Conservation (phyloP, 768 basidiomycete species). For the Omphalotus guepiniiformis region DNA sequence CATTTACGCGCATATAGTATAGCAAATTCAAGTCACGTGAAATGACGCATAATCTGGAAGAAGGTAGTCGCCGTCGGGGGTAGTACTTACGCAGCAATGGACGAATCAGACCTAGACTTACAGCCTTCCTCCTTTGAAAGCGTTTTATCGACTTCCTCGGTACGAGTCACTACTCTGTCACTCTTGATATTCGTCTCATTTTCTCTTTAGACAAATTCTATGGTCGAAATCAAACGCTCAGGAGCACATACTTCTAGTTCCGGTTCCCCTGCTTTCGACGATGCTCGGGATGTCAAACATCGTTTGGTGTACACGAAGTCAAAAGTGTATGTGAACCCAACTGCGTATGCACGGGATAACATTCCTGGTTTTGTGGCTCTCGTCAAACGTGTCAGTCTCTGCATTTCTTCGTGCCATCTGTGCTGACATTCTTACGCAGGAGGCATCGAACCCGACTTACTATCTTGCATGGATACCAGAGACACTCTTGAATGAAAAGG, state of each 20-base stretch:
- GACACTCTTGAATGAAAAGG: slow-evolving; percentile 74
- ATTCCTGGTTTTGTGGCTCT: slow-evolving; percentile 91
- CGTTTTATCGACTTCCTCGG: slow-evolving; percentile 44
- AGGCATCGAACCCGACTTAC: slow-evolving; percentile 70
- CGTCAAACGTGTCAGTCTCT: slow-evolving; percentile 72
- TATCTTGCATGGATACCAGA: slow-evolving; percentile 95
- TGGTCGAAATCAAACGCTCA: slow-evolving; percentile 70
- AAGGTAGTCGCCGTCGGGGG: neutral
- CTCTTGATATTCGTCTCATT: slow-evolving; percentile 4
- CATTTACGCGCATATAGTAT: neutral
- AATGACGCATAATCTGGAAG: slow-evolving; percentile 2
- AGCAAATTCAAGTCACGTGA: slow-evolving; percentile 1
- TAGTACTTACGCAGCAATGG: slow-evolving; percentile 4
- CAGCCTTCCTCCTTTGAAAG: slow-evolving; percentile 38
- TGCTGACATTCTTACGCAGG: slow-evolving; percentile 37
- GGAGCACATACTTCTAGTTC: slow-evolving; percentile 22
- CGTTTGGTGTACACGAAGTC: slow-evolving; percentile 86
- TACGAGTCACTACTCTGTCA: slow-evolving; percentile 24
- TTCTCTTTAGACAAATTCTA: slow-evolving; percentile 42
- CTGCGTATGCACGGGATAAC: slow-evolving; percentile 87
- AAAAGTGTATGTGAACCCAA: slow-evolving; percentile 95
- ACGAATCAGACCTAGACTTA: slow-evolving; percentile 1
- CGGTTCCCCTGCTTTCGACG: slow-evolving; percentile 4
- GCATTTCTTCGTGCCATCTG: slow-evolving; percentile 4
- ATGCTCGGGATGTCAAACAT: slow-evolving; percentile 54